phyloP scores from a whole-genome alignment of 805 yeast genomes.

The Candida wancherniae region DNA sequence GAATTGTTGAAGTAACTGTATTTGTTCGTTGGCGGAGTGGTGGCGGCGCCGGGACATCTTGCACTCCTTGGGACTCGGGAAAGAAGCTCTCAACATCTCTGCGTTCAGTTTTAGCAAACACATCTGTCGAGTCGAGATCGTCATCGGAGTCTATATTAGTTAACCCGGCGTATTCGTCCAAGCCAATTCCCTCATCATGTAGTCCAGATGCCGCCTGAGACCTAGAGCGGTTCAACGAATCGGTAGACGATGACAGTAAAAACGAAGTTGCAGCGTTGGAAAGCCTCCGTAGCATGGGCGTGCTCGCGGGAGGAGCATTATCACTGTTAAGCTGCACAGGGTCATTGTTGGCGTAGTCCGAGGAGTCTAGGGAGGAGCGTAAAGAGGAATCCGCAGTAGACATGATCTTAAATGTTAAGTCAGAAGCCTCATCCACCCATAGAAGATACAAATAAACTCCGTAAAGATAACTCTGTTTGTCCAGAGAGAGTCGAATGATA shows the following conservation, averaged over 20 bases:
- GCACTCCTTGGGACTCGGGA: background rate
- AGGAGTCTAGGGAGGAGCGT: constrained; percentile 7
- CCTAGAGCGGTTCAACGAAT: background rate
- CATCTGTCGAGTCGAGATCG: too few species aligned
- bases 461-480: too few species aligned
- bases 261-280: constrained; percentile 16
- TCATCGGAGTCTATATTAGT: background rate
- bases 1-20: constrained; percentile 21
- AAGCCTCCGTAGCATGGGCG: constrained; percentile 12
- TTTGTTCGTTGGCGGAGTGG: constrained; percentile 13
- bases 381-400: too few species aligned
- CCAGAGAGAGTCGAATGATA: too few species aligned
- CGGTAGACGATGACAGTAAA: too few species aligned
- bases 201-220: background rate
- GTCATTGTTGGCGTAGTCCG: constrained; percentile 3
- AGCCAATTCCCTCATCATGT: constrained; percentile 5
- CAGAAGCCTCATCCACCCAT: too few species aligned
- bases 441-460: too few species aligned
- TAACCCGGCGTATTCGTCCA: constrained; percentile 7
- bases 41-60: background rate
- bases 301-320: constrained; percentile 1
- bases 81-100: background rate
- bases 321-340: constrained; percentile 12
- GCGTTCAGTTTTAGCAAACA: too few species aligned
- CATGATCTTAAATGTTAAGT: too few species aligned